These are phyloP conservation scores for Helichrysum umbraculigerum DNA, from an alignment of 129 eudicot species.

Conservation along the genomic window DNA sequence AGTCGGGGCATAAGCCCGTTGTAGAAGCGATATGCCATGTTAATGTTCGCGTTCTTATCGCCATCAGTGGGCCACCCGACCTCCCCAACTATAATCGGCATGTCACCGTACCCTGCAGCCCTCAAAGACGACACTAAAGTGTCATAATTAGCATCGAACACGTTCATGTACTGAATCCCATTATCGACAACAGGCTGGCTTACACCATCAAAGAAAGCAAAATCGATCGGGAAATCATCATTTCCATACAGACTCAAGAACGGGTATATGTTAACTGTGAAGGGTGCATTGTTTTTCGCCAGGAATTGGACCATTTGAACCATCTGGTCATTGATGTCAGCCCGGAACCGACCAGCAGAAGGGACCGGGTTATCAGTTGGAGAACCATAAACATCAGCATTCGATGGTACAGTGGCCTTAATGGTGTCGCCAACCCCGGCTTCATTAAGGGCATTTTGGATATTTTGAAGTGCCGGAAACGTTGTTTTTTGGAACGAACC, in stretches of 20 bases:
- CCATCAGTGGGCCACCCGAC: slow-evolving; percentile 98
- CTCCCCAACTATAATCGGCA: slow-evolving; percentile 80
- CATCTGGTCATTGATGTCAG: slow-evolving; percentile 65
- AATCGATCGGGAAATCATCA: slow-evolving; percentile 73
- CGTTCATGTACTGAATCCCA: slow-evolving; percentile 68
- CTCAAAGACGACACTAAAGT: slow-evolving; percentile 78
- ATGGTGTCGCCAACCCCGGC: slow-evolving; percentile 64
- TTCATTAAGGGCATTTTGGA: slow-evolving; percentile 77
- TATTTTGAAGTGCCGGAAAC: slow-evolving; percentile 80
- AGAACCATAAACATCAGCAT: slow-evolving; percentile 80
- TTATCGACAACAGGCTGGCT: slow-evolving; percentile 56
- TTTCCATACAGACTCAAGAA: slow-evolving; percentile 80
- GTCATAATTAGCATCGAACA: slow-evolving; percentile 89
- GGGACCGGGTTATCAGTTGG: slow-evolving; percentile 65
- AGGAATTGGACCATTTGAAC: slow-evolving; percentile 68
- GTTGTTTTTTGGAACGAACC: slow-evolving; percentile 54
- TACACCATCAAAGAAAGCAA: slow-evolving; percentile 82
- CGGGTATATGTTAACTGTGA: slow-evolving; percentile 81
- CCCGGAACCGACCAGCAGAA: slow-evolving; percentile 72
- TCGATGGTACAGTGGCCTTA: slow-evolving; percentile 84
- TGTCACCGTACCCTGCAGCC: slow-evolving; percentile 53
- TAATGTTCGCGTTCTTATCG: slow-evolving; percentile 59
- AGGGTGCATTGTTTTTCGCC: slow-evolving; percentile 71
- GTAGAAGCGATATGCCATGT: slow-evolving; percentile 64
- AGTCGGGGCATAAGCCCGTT: slow-evolving; percentile 75